Conservation (phyloP, 2,329 filamentous ascomycete genomes). For the Trichoderma aggressivum region DNA sequence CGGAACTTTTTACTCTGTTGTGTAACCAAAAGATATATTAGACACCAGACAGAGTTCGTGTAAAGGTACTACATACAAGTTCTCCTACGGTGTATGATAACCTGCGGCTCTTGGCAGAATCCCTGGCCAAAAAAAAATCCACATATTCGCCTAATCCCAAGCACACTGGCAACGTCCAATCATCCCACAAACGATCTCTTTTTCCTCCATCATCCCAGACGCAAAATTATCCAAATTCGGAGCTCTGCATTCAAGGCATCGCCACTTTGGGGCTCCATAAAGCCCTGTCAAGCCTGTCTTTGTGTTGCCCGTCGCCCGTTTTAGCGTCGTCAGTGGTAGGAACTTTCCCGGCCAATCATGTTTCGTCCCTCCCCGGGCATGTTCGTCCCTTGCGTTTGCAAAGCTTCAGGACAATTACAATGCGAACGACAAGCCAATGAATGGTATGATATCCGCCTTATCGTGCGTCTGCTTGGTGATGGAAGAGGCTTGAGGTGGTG, state of each 20-base stretch:
- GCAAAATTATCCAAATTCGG: background rate
- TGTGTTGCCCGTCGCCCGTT: background rate
- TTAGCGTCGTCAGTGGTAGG: background rate
- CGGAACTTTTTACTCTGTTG: background rate
- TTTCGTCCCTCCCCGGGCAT: background rate
- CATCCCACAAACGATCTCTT: background rate
- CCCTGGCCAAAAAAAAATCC: background rate
- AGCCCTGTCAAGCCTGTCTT: background rate
- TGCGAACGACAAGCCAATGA: background rate
- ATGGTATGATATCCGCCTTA: background rate
- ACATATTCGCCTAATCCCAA: background rate
- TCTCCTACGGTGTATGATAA: background rate
- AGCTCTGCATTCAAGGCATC: background rate
- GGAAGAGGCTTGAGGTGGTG: background rate
- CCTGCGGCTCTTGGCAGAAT: background rate
- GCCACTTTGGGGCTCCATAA: slow-evolving; percentile 1
- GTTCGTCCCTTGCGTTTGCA: background rate
- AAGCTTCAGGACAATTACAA: background rate
- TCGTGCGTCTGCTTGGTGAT: background rate
- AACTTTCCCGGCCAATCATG: slow-evolving; percentile 17
- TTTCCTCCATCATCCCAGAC: background rate
- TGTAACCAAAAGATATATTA: background rate
- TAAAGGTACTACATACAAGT: background rate
- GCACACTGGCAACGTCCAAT: background rate
- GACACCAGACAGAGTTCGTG: background rate